Percentiles rank a stretch among this genome's conserved stretches.
Conservation (phyloP, 352 stramenopile genomes). For the Globisporangium nagaii region DNA sequence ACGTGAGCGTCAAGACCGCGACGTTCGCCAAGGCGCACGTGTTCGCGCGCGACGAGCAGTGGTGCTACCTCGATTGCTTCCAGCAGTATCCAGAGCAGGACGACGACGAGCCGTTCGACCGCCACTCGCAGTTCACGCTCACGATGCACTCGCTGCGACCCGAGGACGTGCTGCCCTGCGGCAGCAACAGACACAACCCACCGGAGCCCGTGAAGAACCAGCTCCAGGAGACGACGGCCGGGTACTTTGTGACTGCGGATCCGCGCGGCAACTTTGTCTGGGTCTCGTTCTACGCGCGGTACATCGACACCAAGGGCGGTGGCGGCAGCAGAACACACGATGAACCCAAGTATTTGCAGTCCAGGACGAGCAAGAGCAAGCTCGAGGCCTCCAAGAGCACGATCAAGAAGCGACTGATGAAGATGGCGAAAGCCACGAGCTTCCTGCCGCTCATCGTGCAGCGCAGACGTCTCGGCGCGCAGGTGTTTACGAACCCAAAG, state of each 20-base stretch:
- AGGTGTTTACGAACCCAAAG: slow-evolving; percentile 25
- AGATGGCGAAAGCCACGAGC: slow-evolving; percentile 20
- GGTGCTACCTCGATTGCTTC: slow-evolving; percentile 31
- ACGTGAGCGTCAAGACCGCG: slow-evolving; percentile 28
- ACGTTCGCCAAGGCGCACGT: slow-evolving; percentile 21
- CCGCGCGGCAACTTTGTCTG: slow-evolving; percentile 11
- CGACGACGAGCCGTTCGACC: slow-evolving; percentile 3
- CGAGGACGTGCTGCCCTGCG: slow-evolving; percentile 15
- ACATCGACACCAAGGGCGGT: slow-evolving; percentile 1
- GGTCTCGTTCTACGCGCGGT: slow-evolving; percentile 30
- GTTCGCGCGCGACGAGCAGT: slow-evolving; percentile 22
- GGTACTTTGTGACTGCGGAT: slow-evolving; percentile 18
- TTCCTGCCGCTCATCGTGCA: slow-evolving; percentile 33
- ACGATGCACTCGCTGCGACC: slow-evolving; percentile 24
- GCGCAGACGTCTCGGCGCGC: slow-evolving; percentile 31
- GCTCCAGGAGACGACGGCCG: slow-evolving; percentile 14
- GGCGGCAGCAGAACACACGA: neutral
- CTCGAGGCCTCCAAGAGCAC: slow-evolving; percentile 15
- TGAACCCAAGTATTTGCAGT: no score
- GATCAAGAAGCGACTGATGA: slow-evolving; percentile 15
- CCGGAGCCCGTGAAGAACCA: slow-evolving; percentile 5
- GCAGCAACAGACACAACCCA: slow-evolving; percentile 17
- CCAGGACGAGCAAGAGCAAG: slow-evolving; percentile 4
- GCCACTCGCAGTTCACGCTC: slow-evolving; percentile 15
- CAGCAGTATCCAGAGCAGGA: neutral